Percentiles rank a stretch among this genome's conserved stretches.
phyloP scores from a whole-genome alignment of 2,329 filamentous ascomycete species.

The Xylaria digitata region DNA sequence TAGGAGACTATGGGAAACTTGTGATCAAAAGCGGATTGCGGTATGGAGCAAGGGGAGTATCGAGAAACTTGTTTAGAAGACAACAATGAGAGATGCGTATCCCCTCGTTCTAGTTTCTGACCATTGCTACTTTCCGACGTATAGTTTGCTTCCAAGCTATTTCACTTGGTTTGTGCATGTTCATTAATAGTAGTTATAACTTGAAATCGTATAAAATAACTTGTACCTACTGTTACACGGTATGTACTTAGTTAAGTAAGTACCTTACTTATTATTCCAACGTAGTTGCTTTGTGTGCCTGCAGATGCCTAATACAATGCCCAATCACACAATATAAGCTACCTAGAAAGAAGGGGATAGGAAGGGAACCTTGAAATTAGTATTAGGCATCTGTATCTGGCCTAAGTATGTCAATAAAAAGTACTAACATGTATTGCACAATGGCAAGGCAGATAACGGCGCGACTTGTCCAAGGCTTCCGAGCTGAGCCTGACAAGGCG shows the following conservation, averaged over 20 bases:
- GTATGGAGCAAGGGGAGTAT: constrained; percentile 49
- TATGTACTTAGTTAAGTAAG: background rate
- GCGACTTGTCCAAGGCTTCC: constrained; percentile 19
- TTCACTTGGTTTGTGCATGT: too few species aligned
- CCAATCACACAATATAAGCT: constrained; percentile 4
- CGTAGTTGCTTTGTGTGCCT: background rate
- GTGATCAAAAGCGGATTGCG: constrained; percentile 48
- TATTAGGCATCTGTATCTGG: too few species aligned
- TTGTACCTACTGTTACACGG: background rate
- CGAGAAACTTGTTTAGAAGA: constrained; percentile 38
- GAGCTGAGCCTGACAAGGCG: constrained; percentile 27
- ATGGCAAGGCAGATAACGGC: constrained; percentile 9
- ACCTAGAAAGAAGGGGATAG: background rate
- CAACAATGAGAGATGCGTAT: constrained; percentile 7
- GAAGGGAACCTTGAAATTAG: too few species aligned
- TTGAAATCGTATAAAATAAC: too few species aligned
- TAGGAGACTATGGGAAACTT: constrained; percentile 47
- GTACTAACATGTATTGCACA: background rate
- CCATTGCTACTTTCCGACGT: too few species aligned
- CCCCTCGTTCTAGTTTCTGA: background rate
- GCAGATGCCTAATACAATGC: background rate
- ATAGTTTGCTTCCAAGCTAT: too few species aligned
- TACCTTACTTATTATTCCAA: background rate
- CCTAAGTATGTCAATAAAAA: background rate
- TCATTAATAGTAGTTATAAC: too few species aligned